Conservation (phyloP, 352 stramenopile genomes). For the Pythium periplocum region DNA sequence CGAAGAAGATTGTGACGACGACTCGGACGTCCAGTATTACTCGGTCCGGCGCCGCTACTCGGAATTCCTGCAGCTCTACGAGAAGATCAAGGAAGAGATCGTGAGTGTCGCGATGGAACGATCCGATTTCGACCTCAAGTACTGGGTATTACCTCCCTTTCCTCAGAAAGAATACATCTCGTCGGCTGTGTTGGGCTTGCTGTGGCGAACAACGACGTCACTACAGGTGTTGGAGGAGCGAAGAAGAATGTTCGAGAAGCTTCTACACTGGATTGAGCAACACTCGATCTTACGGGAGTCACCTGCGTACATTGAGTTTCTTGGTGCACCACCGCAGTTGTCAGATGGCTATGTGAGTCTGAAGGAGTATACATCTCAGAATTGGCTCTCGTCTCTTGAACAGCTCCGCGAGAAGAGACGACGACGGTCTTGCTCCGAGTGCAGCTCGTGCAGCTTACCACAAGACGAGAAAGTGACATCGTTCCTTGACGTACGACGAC, state of each 20-base stretch:
- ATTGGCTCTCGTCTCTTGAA: constrained; percentile 57
- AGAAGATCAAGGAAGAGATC: constrained; percentile 26
- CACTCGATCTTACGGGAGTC: constrained; percentile 34
- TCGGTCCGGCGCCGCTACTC: constrained; percentile 62
- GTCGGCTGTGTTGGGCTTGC: constrained; percentile 33
- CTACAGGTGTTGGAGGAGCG: constrained; percentile 46
- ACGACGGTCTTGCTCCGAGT: constrained; percentile 28
- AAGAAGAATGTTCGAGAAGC: constrained; percentile 37
- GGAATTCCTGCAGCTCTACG: constrained; percentile 56
- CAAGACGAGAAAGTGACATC: too few species aligned
- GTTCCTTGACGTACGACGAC: too few species aligned
- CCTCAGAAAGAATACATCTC: constrained; percentile 53
- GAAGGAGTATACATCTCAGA: constrained; percentile 65
- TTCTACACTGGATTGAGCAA: constrained; percentile 57
- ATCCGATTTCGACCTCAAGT: constrained; percentile 4
- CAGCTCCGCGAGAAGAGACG: constrained; percentile 35
- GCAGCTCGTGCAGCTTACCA: constrained; percentile 12
- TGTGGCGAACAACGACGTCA: constrained; percentile 44
- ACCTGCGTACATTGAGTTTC: constrained; percentile 36
- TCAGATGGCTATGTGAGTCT: constrained; percentile 62
- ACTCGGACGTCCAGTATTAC: constrained; percentile 38
- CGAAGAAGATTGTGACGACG: constrained; percentile 17
- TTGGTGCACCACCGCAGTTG: constrained; percentile 53
- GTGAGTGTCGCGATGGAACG: constrained; percentile 15
- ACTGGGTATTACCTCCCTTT: constrained; percentile 31